Evolutionary conservation across 768 basidiomycete genomes (phyloP).

Genomic region (Termitomyces sp.): DNA sequence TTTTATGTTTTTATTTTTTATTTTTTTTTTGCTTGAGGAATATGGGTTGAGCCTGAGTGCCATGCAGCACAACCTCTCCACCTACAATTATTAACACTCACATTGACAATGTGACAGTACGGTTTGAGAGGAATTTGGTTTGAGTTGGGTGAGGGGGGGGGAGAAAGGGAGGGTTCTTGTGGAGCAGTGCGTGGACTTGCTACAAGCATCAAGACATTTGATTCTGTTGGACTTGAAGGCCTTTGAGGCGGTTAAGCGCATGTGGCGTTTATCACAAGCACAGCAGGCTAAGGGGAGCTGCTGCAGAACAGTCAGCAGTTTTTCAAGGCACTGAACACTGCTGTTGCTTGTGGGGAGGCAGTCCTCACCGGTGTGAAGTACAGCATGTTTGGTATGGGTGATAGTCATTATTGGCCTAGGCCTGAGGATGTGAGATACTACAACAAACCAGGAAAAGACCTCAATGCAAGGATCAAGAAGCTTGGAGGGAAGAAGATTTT

Average conservation of each 20-base stretch:
- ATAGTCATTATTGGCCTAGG: slow-evolving; percentile 99
- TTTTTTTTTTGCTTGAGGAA: too few relatives aligned
- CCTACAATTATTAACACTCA: too few relatives aligned
- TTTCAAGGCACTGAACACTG: slow-evolving; percentile 79
- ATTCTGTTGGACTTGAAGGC: slow-evolving; percentile 73
- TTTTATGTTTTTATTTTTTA: too few relatives aligned
- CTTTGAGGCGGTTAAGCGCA: slow-evolving; percentile 64
- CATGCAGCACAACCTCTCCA: too few relatives aligned
- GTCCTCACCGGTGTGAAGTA: slow-evolving; percentile 64
- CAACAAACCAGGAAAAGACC: slow-evolving; percentile 93
- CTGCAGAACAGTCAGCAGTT: slow-evolving; percentile 93
- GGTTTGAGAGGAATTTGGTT: too few relatives aligned
- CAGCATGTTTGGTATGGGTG: slow-evolving; percentile 92
- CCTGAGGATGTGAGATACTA: slow-evolving; percentile 97
- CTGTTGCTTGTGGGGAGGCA: slow-evolving; percentile 50
- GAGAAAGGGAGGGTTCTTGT: too few relatives aligned
- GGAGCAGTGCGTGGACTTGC: slow-evolving; percentile 83
- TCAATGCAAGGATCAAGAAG: slow-evolving; percentile 71
- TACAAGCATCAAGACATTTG: slow-evolving; percentile 69
- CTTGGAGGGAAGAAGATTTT: slow-evolving; percentile 77
- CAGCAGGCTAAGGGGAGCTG: slow-evolving; percentile 95
- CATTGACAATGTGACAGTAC: too few relatives aligned
- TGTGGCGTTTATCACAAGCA: slow-evolving; percentile 85
- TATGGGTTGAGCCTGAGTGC: too few relatives aligned
- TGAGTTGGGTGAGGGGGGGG: too few relatives aligned